Conservation (phyloP, 2,329 filamentous ascomycete genomes). For the Aspergillus chevalieri region DNA sequence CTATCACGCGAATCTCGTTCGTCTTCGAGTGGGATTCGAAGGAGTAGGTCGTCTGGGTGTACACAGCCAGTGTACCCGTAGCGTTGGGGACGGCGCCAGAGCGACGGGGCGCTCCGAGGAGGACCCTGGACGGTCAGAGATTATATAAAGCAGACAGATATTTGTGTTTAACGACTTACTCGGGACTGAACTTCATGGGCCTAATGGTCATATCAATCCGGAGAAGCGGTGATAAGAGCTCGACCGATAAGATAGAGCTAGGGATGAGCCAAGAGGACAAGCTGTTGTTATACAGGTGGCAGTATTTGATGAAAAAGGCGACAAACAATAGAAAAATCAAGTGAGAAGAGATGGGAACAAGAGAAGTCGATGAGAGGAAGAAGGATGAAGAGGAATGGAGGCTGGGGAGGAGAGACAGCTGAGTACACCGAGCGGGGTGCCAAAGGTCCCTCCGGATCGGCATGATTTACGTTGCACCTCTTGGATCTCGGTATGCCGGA, state of each 20-base stretch:
- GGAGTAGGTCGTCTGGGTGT: slow-evolving; percentile 45
- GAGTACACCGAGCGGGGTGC: neutral
- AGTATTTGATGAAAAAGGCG: neutral
- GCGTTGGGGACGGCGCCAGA: slow-evolving; percentile 41
- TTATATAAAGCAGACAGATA: neutral
- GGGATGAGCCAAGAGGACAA: slow-evolving; percentile 1
- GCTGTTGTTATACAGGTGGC: no score
- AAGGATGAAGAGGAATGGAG: slow-evolving; percentile 1
- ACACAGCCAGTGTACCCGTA: slow-evolving; percentile 42
- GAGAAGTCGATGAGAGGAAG: neutral
- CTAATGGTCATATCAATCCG: slow-evolving; percentile 34
- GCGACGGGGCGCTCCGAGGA: slow-evolving; percentile 43
- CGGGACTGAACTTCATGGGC: slow-evolving; percentile 37
- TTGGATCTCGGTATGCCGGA: no score
- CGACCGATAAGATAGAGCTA: slow-evolving; percentile 7
- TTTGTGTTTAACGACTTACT: slow-evolving; percentile 23
- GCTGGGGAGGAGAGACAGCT: slow-evolving; percentile 2
- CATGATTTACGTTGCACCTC: no score
- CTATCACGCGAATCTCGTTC: slow-evolving; percentile 41
- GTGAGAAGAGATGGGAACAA: neutral
- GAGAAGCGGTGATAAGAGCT: slow-evolving; percentile 10
- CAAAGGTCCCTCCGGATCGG: neutral
- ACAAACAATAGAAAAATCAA: neutral
- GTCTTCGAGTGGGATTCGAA: slow-evolving; percentile 45
- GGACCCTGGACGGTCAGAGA: slow-evolving; percentile 28